Evolutionary conservation across 331 rosid species (phyloP).

Genomic region (Acacia concinna): DNA sequence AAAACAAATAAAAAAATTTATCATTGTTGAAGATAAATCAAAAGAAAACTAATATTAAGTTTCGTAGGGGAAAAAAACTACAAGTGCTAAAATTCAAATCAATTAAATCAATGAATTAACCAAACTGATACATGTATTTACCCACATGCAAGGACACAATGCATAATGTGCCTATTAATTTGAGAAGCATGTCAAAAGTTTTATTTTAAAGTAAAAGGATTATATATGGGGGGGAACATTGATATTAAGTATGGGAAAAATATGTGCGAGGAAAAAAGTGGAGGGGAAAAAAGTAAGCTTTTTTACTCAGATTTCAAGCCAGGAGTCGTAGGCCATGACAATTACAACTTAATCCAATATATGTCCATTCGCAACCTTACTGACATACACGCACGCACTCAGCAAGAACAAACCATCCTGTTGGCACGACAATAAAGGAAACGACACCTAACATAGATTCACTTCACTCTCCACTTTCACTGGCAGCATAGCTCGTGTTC

Average conservation of each 20-base stretch:
- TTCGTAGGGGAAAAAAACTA: no score
- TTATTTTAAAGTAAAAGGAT: background rate
- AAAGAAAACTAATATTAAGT: background rate
- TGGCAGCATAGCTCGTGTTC: background rate
- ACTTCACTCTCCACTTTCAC: background rate
- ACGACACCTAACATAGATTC: no score
- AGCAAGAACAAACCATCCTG: background rate
- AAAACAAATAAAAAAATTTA: background rate
- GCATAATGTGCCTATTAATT: background rate
- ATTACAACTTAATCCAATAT: background rate
- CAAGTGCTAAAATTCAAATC: background rate
- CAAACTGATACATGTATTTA: background rate
- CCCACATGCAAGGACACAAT: background rate
- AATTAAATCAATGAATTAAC: background rate
- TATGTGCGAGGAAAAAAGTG: background rate
- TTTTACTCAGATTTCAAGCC: background rate
- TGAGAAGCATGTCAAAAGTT: background rate
- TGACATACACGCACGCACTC: background rate
- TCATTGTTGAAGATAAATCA: background rate
- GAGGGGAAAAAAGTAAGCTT: background rate
- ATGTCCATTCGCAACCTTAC: background rate
- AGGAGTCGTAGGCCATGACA: background rate
- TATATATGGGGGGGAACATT: background rate
- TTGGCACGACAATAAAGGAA: background rate
- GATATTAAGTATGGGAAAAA: background rate